A percentile compares a stretch with the other conserved stretches of the same genome.
Conservation (phyloP, 192 early-diverging fungal genomes). For the Endogone sp. region DNA sequence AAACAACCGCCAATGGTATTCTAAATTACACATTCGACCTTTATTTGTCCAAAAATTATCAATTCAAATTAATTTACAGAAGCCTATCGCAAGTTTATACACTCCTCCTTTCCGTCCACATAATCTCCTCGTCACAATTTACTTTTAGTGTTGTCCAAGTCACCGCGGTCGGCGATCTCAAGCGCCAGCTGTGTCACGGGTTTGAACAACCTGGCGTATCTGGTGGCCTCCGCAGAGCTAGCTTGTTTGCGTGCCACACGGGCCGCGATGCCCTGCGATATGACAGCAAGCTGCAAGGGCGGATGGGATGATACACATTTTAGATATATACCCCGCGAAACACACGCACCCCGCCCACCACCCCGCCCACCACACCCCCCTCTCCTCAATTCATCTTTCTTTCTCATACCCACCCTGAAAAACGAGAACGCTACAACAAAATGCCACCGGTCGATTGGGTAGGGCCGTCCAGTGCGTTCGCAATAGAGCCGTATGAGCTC, state of each 20-base stretch:
- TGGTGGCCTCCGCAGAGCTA: slow-evolving; percentile 58
- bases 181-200: slow-evolving; percentile 48
- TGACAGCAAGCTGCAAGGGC: slow-evolving; percentile 57
- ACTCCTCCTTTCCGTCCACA: too few species aligned
- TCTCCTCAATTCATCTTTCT: slow-evolving; percentile 9
- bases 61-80: slow-evolving; percentile 7
- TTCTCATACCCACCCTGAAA: slow-evolving; percentile 70
- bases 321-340: neutral
- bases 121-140: too few species aligned
- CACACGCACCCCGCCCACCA: too few species aligned
- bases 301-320: neutral
- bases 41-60: too few species aligned
- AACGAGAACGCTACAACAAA: slow-evolving; percentile 85
- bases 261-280: slow-evolving; percentile 88
- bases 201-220: slow-evolving; percentile 41
- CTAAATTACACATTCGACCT: too few species aligned
- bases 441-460: slow-evolving; percentile 75
- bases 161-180: slow-evolving; percentile 55
- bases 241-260: slow-evolving; percentile 84
- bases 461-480: slow-evolving; percentile 45
- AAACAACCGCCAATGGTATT: too few species aligned
- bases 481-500: slow-evolving; percentile 76
- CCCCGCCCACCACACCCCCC: neutral
- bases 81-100: neutral
- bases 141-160: slow-evolving; percentile 27